phyloP scores from a whole-genome alignment of 2,329 filamentous ascomycete genomes.

The Colletotrichum salicis region DNA sequence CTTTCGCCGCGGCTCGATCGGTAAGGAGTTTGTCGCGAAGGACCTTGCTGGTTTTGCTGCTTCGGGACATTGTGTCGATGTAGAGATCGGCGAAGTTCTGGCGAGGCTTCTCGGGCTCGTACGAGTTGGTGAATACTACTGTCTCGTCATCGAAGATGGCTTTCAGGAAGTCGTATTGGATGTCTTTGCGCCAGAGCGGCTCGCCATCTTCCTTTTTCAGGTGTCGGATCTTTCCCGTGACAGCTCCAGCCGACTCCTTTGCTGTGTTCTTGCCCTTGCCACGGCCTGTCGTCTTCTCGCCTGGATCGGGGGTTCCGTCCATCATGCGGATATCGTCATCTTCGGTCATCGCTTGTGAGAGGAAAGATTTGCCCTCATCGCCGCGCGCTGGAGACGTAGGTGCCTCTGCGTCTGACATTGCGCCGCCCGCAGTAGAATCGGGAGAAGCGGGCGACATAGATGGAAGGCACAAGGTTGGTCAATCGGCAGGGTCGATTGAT shows the following conservation, averaged over 20 bases:
- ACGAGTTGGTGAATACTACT: constrained; percentile 89
- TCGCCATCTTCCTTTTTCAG: constrained; percentile 91
- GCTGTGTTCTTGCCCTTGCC: constrained; percentile 48
- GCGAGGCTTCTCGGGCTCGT: constrained; percentile 70
- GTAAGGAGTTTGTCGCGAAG: constrained; percentile 95
- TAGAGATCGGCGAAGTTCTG: constrained; percentile 95
- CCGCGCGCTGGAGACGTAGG: constrained; percentile 57
- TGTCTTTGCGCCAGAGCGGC: constrained; percentile 86
- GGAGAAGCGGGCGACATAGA: constrained; percentile 52
- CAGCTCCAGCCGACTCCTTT: constrained; percentile 50
- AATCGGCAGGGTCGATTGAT: constrained; percentile 18
- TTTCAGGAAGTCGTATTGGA: constrained; percentile 87
- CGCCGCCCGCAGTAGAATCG: constrained; percentile 47
- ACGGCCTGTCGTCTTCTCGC: constrained; percentile 49
- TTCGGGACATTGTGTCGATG: constrained; percentile 97
- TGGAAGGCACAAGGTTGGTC: constrained; percentile 16
- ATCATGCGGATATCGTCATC: constrained; percentile 55
- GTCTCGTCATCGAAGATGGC: constrained; percentile 80
- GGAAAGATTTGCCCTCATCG: constrained; percentile 57
- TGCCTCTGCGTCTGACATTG: constrained; percentile 57
- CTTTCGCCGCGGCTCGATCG: constrained; percentile 90
- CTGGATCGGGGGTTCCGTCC: constrained; percentile 56
- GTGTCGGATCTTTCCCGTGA: constrained; percentile 79
- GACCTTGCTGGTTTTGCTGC: constrained; percentile 99
- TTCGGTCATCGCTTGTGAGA: constrained; percentile 56